Base-by-base conservation (phyloP, 1,139 yeast species). In the Candida glucosophila region DNA sequence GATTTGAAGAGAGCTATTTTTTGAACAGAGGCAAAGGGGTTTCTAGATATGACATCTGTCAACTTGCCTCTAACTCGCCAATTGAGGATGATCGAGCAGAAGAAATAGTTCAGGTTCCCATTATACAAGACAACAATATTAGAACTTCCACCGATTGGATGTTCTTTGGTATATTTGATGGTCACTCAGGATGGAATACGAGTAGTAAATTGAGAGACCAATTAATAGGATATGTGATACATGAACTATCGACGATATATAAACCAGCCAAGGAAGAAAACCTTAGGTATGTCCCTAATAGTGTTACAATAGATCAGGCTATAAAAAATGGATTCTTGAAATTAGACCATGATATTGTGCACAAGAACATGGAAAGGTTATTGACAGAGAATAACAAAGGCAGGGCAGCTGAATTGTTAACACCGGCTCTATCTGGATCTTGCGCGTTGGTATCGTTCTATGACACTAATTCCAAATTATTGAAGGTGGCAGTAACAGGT, bases 171-270 rank as follows among this genome's bases (percentile, higher is more conserved):
- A 73, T 92, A 1, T 90, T 79, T 49, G 98, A 90, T 52, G 99
- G 99, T 8, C 99, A 90, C 51, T 86, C 95, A 3, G 98, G 99
- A 12, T 86, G 95, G 77, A 82, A 83, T 33, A 92, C 98, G 2
- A 77, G 92, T 33, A 73, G 85, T 17, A 82, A 78, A 47, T 67
- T 90, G 34, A 69, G 94, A 33, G 92, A 83, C 36, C 77, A 77
- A 37, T 63, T 90, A 40, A 76, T 90, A 17, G 72, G 74, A 30
- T 72, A 69, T 39, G 92, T 90, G 10, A 71, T 86, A n/a, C 65
- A 68, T 16, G 94, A 86, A 43, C 62, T 90, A 30, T 82, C 83
- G 25, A 65, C 73, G 8, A 73, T 72, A 7, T 80, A 77, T 54
- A 69, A 69, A 37, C 69, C 74, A 5, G 67, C 73, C 10, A 56